phyloP scores from a whole-genome alignment of 306 rosid genomes.

The Delonix regia region DNA sequence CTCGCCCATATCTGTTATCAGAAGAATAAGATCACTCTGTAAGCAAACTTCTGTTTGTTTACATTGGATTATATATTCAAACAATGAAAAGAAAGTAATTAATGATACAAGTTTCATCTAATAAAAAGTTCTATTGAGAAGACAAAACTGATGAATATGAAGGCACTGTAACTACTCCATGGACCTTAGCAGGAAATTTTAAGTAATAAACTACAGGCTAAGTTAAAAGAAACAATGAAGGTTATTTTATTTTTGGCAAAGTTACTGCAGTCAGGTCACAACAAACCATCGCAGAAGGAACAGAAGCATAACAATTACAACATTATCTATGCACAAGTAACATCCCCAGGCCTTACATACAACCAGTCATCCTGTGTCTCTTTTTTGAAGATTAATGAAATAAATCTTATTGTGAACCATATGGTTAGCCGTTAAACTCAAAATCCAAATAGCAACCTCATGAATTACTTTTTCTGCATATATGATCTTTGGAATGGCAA shows the following conservation, averaged over 20 bases:
- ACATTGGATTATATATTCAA: not conserved
- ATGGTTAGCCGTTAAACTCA: not conserved
- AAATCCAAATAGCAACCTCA: not conserved
- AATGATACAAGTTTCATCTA: not conserved
- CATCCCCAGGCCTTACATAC: not conserved
- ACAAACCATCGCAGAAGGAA: not conserved
- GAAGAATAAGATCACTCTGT: conserved; percentile 25
- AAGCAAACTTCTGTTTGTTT: not conserved
- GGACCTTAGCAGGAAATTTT: not conserved
- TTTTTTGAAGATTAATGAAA: not conserved
- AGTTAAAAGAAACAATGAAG: not conserved
- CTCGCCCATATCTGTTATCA: conserved; percentile 79
- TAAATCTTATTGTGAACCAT: not conserved
- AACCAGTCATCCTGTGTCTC: not conserved
- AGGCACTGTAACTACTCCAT: not conserved
- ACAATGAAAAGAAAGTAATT: not conserved
- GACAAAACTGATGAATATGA: not conserved
- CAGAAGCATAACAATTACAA: not conserved
- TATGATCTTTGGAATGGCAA: not conserved
- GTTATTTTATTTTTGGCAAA: not conserved
- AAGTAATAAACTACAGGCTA: not conserved
- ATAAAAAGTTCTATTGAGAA: not conserved
- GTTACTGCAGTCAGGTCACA: not conserved
- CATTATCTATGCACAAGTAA: not conserved
- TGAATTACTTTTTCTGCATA: not conserved